Conservation (phyloP, 176 grass and related monocot species). For the Hordeum marinum region DNA sequence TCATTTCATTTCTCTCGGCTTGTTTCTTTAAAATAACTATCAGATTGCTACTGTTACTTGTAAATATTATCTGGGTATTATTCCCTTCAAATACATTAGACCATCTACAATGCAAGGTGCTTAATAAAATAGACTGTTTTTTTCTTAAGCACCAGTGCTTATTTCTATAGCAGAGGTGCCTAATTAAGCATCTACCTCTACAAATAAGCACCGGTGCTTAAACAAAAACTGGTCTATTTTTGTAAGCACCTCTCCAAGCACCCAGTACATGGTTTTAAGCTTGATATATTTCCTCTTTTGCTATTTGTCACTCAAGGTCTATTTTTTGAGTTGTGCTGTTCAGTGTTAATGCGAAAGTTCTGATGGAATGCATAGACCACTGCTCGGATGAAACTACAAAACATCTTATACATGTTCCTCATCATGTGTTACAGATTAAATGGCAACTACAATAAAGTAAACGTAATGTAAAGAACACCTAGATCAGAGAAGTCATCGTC, state of each 20-base stretch:
- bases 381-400: background rate
- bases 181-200: no score
- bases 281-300: slow-evolving; percentile 4
- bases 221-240: no score
- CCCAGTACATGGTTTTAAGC: no score
- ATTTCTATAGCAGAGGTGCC: no score
- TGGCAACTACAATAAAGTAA: background rate
- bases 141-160: no score
- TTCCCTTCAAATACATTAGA: background rate
- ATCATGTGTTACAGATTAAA: background rate
- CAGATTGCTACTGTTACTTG: slow-evolving; percentile 17
- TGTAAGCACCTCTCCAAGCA: no score
- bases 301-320: background rate
- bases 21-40: slow-evolving; percentile 7
- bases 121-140: no score
- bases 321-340: background rate
- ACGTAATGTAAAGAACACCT: background rate
- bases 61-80: background rate
- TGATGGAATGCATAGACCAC: background rate
- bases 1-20: slow-evolving; percentile 10
- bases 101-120: background rate
- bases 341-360: background rate
- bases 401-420: slow-evolving; percentile 11
- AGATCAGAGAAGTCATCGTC: slow-evolving; percentile 1
- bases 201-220: no score